Conservation (phyloP, 108 stramenopile genomes). For the Cylindrotheca fusiformis region DNA sequence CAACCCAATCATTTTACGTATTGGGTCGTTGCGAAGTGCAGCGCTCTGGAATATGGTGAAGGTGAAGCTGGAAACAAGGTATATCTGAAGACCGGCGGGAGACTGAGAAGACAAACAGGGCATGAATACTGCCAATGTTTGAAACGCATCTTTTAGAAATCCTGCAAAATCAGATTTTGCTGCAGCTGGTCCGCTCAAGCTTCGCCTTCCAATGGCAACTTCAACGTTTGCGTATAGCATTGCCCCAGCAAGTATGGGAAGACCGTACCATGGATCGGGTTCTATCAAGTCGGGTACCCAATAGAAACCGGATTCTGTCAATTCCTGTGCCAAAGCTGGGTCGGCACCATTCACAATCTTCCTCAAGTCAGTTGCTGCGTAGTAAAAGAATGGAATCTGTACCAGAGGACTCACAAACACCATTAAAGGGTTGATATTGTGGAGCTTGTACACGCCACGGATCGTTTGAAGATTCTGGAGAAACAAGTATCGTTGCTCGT, state of each 20-base stretch:
- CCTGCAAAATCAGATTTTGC: constrained; percentile 56
- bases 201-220: constrained; percentile 65
- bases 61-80: constrained; percentile 73
- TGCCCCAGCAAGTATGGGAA: constrained; percentile 71
- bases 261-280: constrained; percentile 84
- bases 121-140: constrained; percentile 82
- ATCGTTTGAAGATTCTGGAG: constrained; percentile 48
- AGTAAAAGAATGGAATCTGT: constrained; percentile 82
- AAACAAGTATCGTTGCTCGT: constrained; percentile 42
- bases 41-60: constrained; percentile 71
- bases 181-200: constrained; percentile 63
- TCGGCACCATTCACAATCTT: constrained; percentile 81
- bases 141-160: constrained; percentile 77
- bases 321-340: constrained; percentile 72
- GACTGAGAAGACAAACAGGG: constrained; percentile 81
- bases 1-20: constrained; percentile 56
- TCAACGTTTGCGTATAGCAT: constrained; percentile 82
- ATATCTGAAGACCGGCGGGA: constrained; percentile 79
- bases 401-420: constrained; percentile 74
- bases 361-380: constrained; percentile 72
- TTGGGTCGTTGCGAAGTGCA: constrained; percentile 60
- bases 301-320: constrained; percentile 59
- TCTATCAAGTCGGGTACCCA: constrained; percentile 85
- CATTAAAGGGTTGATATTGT: constrained; percentile 69
- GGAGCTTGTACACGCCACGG: constrained; percentile 56